Percentiles rank a stretch among this genome's conserved stretches.
phyloP scores from a whole-genome alignment of 768 basidiomycete species.

The Leccinellum albellum region DNA sequence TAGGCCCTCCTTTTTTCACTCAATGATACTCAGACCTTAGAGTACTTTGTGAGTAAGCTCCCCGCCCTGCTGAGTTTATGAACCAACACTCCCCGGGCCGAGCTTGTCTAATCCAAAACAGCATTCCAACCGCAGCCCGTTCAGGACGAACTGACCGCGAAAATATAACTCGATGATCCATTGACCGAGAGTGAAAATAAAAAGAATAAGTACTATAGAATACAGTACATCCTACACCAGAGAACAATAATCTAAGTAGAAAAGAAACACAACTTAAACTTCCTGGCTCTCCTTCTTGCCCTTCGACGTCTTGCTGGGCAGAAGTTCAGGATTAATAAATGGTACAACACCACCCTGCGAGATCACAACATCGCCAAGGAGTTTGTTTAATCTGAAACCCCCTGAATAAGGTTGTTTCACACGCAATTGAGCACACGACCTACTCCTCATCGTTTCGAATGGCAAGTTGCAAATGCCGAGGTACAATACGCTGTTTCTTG shows the following conservation, averaged over 20 bases:
- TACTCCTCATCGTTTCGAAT: constrained; percentile 61
- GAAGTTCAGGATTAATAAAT: constrained; percentile 47
- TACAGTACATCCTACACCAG: constrained; percentile 31
- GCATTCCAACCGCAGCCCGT: too few relatives aligned
- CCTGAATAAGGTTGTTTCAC: not conserved
- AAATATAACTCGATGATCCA: not conserved
- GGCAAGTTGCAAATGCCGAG: constrained; percentile 62
- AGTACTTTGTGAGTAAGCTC: too few relatives aligned
- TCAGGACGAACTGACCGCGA: not conserved
- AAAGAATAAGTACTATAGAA: constrained; percentile 29
- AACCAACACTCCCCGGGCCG: too few relatives aligned
- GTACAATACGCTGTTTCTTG: constrained; percentile 61
- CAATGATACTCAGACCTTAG: too few relatives aligned
- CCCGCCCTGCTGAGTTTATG: too few relatives aligned
- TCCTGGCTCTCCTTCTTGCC: constrained; percentile 52
- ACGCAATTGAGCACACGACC: not conserved
- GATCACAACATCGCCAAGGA: constrained; percentile 50
- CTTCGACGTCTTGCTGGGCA: constrained; percentile 51
- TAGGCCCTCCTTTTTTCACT: too few relatives aligned
- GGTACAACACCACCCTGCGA: constrained; percentile 61
- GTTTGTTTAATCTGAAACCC: constrained; percentile 33
- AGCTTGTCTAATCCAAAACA: too few relatives aligned
- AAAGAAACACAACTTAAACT: constrained; percentile 30
- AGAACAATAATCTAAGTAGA: constrained; percentile 16
- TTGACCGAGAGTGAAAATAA: not conserved